These are phyloP conservation scores for Agrostemma githago DNA, from an alignment of 148 eudicot genomes.

Conservation along the genomic window DNA sequence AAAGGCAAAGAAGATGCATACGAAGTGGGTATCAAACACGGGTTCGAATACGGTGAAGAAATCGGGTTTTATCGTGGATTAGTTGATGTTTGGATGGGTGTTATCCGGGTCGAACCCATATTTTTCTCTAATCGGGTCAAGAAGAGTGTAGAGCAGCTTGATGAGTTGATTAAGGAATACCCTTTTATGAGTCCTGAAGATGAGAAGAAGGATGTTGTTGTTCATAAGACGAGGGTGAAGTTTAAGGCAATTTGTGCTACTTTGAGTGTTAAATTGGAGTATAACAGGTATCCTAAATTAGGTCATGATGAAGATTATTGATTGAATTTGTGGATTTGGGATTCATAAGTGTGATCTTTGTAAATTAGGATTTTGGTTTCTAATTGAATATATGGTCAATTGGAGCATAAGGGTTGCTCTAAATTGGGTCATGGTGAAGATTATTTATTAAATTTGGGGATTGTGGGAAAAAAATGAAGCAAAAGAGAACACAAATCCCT, in stretches of 20 bases:
- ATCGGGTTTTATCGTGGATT: constrained; percentile 66
- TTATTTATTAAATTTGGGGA: not conserved
- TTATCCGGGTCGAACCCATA: constrained; percentile 34
- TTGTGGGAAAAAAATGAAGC: constrained; percentile 35
- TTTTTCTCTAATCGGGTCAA: constrained; percentile 49
- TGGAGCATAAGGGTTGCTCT: too few relatives aligned
- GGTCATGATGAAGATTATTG: constrained; percentile 35
- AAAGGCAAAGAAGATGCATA: constrained; percentile 58
- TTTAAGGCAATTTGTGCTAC: constrained; percentile 60
- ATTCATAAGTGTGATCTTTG: too few relatives aligned
- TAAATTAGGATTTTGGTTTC: too few relatives aligned
- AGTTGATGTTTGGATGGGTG: constrained; percentile 48
- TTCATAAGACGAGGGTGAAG: constrained; percentile 57
- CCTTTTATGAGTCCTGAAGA: constrained; percentile 56
- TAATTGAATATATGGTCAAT: too few relatives aligned
- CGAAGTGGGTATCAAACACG: constrained; percentile 71
- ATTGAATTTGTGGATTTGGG: too few relatives aligned
- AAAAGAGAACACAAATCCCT: constrained; percentile 57
- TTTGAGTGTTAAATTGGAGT: constrained; percentile 65
- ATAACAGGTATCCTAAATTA: constrained; percentile 55
- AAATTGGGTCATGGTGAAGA: too few relatives aligned
- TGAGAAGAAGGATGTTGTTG: constrained; percentile 43
- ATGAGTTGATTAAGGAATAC: constrained; percentile 45
- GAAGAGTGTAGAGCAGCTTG: constrained; percentile 52
- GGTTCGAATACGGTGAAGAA: constrained; percentile 66